These are phyloP conservation scores for Spinacia oleracea DNA, from an alignment of 179 eudicot genomes.

Conservation along the genomic window DNA sequence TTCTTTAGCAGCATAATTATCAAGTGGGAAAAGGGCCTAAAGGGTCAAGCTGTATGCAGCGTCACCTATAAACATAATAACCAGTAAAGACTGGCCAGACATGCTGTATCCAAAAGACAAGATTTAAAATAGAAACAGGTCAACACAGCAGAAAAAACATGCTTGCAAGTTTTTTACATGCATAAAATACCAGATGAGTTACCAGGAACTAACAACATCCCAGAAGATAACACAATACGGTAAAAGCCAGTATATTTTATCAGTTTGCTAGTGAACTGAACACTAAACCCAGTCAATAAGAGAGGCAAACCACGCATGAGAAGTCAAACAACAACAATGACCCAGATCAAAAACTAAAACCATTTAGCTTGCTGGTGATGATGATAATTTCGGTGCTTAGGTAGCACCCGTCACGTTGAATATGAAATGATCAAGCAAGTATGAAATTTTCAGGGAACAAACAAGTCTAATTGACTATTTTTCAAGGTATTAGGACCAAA, in stretches of 20 bases:
- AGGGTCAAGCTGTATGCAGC: slow-evolving; percentile 5
- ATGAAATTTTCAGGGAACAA: neutral
- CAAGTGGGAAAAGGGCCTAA: neutral
- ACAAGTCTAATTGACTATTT: neutral
- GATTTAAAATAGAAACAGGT: neutral
- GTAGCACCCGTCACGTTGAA: neutral
- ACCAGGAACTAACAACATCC: neutral
- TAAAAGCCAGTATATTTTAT: neutral
- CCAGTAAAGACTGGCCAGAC: neutral
- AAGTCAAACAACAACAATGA: neutral
- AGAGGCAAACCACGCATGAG: slow-evolving; percentile 2
- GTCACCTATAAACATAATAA: neutral
- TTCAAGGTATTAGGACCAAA: neutral
- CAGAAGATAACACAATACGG: neutral
- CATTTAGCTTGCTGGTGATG: no score
- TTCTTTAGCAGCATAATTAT: neutral
- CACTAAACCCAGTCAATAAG: neutral
- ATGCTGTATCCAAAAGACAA: neutral
- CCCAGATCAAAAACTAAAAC: neutral
- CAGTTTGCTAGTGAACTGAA: neutral
- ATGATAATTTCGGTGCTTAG: neutral
- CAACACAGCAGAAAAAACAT: no score
- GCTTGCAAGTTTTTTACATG: neutral
- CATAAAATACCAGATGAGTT: neutral
- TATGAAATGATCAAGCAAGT: neutral